A percentile compares a stretch with the other conserved stretches of the same genome.
Evolutionary conservation across 2,329 filamentous ascomycete species (phyloP).

Genomic region (Colletotrichum musicola): DNA sequence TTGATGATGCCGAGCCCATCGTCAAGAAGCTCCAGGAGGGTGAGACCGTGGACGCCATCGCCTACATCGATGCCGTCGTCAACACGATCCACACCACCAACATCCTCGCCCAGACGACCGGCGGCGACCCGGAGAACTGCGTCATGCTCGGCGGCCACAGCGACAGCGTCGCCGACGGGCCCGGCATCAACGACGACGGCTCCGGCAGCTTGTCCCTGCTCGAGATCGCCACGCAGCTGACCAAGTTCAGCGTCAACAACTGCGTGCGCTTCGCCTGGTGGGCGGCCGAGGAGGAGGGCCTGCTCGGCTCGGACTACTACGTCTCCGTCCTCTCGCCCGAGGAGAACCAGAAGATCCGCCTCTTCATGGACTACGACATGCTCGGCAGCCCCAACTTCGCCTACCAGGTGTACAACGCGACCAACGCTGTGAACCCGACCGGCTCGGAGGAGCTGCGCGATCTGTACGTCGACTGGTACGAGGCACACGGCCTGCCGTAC

Average conservation of each 20-base stretch:
- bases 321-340: constrained; percentile 64
- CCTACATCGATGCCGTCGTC: constrained; percentile 71
- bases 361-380: constrained; percentile 81
- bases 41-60: constrained; percentile 64
- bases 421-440: constrained; percentile 75
- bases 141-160: constrained; percentile 76
- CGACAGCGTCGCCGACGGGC: constrained; percentile 72
- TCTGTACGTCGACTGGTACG: constrained; percentile 77
- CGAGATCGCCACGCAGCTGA: constrained; percentile 71
- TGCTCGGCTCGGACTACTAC: constrained; percentile 74
- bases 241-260: constrained; percentile 71
- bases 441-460: constrained; percentile 78
- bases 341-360: constrained; percentile 73
- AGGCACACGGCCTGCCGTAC: constrained; percentile 71
- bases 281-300: constrained; percentile 75
- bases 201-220: constrained; percentile 74
- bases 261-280: constrained; percentile 77
- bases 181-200: constrained; percentile 84
- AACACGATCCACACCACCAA: constrained; percentile 68
- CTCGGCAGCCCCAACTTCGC: constrained; percentile 75
- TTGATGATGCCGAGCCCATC: constrained; percentile 68
- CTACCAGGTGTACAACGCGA: constrained; percentile 79
- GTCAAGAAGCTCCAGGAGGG: constrained; percentile 66
- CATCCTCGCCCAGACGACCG: constrained; percentile 72
- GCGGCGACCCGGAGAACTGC: constrained; percentile 72